A percentile compares a stretch with the other conserved stretches of the same genome.
Conservation (phyloP, 2,329 filamentous ascomycete species). For the Stagonosporopsis tanaceti region DNA sequence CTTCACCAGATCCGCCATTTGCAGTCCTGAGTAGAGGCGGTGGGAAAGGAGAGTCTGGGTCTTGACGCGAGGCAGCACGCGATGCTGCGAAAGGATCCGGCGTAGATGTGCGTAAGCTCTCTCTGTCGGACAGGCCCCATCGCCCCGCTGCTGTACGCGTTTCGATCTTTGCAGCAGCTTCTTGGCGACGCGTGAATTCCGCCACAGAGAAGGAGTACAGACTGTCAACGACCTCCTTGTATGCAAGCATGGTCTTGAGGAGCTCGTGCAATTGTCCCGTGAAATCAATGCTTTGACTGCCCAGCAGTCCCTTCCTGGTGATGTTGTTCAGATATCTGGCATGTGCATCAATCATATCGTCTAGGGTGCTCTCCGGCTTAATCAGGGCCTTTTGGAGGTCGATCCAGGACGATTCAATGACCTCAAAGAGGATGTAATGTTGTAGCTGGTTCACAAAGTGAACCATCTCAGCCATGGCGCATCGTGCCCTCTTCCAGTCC, state of each 20-base stretch:
- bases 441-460: conserved; percentile 97
- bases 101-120: conserved; percentile 34
- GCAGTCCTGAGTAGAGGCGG: conserved; percentile 48
- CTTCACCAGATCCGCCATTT: conserved; percentile 55
- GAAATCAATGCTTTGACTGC: conserved; percentile 75
- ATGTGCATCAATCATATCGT: conserved; percentile 93
- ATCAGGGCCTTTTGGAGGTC: conserved; percentile 83
- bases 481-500: conserved; percentile 90
- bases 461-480: conserved; percentile 94
- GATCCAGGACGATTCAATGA: conserved; percentile 96
- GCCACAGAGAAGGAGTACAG: conserved; percentile 95
- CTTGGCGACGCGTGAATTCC: conserved; percentile 91
- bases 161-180: conserved; percentile 77
- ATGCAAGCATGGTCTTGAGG: conserved; percentile 90
- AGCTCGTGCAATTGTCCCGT: conserved; percentile 91
- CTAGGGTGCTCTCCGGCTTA: conserved; percentile 87
- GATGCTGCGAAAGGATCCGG: conserved; percentile 22
- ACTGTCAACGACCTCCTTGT: conserved; percentile 91
- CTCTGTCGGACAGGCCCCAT: conserved; percentile 69
- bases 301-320: conserved; percentile 93
- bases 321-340: conserved; percentile 90
- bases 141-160: conserved; percentile 69
- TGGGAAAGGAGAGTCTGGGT: conserved; percentile 54
- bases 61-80: conserved; percentile 35
- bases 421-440: conserved; percentile 98